Percentiles rank a stretch among this genome's conserved stretches.
Conservation (phyloP, 169 alveolate species). For the Ichthyophthirius multifiliis region DNA sequence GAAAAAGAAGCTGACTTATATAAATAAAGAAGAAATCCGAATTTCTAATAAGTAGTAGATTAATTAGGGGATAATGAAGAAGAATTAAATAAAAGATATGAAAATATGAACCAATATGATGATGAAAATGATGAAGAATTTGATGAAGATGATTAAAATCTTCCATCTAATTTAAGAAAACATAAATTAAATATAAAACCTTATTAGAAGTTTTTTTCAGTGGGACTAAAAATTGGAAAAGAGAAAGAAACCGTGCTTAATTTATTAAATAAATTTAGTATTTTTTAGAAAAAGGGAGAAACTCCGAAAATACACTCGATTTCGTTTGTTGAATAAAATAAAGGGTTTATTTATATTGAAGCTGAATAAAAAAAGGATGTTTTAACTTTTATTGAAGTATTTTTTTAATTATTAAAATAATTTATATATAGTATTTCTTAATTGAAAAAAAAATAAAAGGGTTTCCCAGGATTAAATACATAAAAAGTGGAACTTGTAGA, state of each 20-base stretch:
- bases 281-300: background rate
- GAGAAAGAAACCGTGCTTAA: background rate
- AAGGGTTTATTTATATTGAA: background rate
- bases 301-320: background rate
- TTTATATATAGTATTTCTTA: background rate
- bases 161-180: background rate
- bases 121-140: background rate
- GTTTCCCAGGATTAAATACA: background rate
- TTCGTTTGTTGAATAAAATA: background rate
- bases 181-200: background rate
- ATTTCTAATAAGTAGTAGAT: background rate
- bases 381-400: background rate
- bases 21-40: background rate
- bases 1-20: background rate
- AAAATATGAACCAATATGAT: background rate
- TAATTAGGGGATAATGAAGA: background rate
- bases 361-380: background rate
- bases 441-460: no score
- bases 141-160: background rate
- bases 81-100: background rate
- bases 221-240: background rate
- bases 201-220: background rate
- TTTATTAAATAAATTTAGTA: background rate
- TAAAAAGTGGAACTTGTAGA: background rate
- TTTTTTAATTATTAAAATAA: background rate